Conservation (phyloP, 2,329 filamentous ascomycete species). For the Trichoderma guizhouense region DNA sequence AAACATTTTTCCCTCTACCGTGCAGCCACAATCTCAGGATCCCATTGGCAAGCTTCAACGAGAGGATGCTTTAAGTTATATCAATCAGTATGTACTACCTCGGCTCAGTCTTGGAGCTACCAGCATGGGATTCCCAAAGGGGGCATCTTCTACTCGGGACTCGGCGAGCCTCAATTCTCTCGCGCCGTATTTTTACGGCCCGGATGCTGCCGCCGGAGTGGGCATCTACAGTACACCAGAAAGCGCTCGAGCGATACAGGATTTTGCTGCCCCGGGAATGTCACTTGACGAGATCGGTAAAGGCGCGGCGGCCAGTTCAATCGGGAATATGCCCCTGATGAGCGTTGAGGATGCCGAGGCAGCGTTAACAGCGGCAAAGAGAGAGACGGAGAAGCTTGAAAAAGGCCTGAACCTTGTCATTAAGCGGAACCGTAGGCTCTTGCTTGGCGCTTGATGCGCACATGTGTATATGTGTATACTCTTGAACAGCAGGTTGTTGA, state of each 20-base stretch:
- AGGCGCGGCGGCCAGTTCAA: slow-evolving; percentile 28
- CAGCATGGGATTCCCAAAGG: slow-evolving; percentile 42
- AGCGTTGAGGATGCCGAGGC: slow-evolving; percentile 62
- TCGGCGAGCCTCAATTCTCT: slow-evolving; percentile 52
- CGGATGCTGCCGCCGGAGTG: slow-evolving; percentile 43
- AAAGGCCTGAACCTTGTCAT: slow-evolving; percentile 59
- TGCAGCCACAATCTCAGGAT: slow-evolving; percentile 49
- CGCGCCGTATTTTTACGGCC: slow-evolving; percentile 55
- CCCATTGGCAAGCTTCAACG: slow-evolving; percentile 63
- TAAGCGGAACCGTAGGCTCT: slow-evolving; percentile 55
- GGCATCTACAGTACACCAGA: slow-evolving; percentile 42
- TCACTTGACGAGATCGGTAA: slow-evolving; percentile 32
- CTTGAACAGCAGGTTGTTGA: background rate
- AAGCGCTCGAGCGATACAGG: slow-evolving; percentile 34
- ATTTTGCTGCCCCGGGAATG: slow-evolving; percentile 31
- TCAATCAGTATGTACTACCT: slow-evolving; percentile 66
- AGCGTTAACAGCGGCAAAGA: slow-evolving; percentile 49
- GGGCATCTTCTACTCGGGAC: slow-evolving; percentile 39
- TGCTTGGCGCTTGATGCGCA: slow-evolving; percentile 35
- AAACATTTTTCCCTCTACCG: slow-evolving; percentile 55
- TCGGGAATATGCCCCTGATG: slow-evolving; percentile 52
- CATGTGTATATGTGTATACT: background rate
- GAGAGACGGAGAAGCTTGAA: slow-evolving; percentile 61
- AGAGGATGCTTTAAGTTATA: slow-evolving; percentile 64
- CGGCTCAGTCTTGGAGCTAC: slow-evolving; percentile 52